Evolutionary conservation across 1,284 basidiomycete species (phyloP).

Genomic region (Sanghuangporus baumii): DNA sequence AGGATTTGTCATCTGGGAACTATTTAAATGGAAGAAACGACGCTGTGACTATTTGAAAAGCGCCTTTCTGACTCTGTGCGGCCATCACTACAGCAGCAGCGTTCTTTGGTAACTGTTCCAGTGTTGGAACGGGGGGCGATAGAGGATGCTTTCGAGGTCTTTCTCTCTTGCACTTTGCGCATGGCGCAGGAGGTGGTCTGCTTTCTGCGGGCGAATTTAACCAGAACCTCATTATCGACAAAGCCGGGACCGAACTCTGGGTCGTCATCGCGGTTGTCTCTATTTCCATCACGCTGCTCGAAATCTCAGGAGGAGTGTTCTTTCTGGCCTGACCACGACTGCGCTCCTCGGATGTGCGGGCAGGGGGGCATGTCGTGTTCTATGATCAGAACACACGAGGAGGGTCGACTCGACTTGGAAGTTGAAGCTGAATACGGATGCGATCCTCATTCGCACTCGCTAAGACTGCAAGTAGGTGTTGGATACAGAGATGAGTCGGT

Average conservation of each 20-base stretch:
- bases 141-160: conserved; percentile 4
- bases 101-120: not conserved
- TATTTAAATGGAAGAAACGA: no score
- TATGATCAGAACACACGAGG: no score
- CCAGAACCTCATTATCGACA: not conserved
- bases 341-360: no score
- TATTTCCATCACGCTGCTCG: no score
- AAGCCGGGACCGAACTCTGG: not conserved
- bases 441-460: no score
- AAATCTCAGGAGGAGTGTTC: not conserved
- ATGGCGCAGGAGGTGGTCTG: not conserved
- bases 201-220: not conserved
- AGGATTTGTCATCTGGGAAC: no score
- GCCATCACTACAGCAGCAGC: not conserved
- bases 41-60: not conserved
- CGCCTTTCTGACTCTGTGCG: not conserved
- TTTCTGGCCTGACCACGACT: no score
- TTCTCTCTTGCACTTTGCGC: not conserved
- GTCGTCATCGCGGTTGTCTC: not conserved
- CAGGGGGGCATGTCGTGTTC: no score
- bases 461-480: no score
- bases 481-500: no score
- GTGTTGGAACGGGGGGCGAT: not conserved
- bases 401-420: no score
- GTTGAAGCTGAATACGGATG: not conserved